Percentiles rank a stretch among this genome's conserved stretches.
Conservation (phyloP, 352 stramenopile species). For the Pythium brassicae region DNA sequence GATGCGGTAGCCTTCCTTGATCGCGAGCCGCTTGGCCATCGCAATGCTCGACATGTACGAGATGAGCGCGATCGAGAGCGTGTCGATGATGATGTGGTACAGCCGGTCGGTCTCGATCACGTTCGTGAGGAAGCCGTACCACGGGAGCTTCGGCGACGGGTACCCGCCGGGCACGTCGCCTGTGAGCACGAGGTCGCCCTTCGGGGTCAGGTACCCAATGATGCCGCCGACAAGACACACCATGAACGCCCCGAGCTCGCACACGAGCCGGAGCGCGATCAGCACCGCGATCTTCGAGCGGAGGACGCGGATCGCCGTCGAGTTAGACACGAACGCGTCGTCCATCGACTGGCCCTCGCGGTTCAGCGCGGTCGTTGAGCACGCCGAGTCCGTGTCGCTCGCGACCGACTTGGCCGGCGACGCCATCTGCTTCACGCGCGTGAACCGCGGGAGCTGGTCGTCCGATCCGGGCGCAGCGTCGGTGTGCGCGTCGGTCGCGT, state of each 20-base stretch:
- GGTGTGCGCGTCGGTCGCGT: not conserved
- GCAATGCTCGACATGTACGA: conserved; percentile 90
- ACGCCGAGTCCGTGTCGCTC: conserved; percentile 38
- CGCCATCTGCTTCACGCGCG: conserved; percentile 30
- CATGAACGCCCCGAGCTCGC: conserved; percentile 60
- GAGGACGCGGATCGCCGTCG: conserved; percentile 32
- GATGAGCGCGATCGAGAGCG: conserved; percentile 78
- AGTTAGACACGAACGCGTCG: conserved; percentile 26
- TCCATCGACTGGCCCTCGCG: conserved; percentile 5
- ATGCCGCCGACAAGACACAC: conserved; percentile 71
- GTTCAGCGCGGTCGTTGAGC: conserved; percentile 46
- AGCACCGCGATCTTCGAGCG: conserved; percentile 44
- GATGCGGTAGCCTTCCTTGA: conserved; percentile 74
- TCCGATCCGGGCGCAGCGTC: not conserved
- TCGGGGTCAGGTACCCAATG: conserved; percentile 33
- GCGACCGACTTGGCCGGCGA: conserved; percentile 43
- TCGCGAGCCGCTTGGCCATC: conserved; percentile 83
- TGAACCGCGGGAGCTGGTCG: not conserved
- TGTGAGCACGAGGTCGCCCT: conserved; percentile 59
- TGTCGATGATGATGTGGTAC: conserved; percentile 57
- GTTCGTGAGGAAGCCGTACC: conserved; percentile 47
- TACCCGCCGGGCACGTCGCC: conserved; percentile 66
- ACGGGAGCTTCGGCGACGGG: conserved; percentile 36
- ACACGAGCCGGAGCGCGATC: conserved; percentile 36
- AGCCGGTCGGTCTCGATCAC: conserved; percentile 46